phyloP scores from a whole-genome alignment of 83 land plant genomes.

The Thuja plicata region DNA sequence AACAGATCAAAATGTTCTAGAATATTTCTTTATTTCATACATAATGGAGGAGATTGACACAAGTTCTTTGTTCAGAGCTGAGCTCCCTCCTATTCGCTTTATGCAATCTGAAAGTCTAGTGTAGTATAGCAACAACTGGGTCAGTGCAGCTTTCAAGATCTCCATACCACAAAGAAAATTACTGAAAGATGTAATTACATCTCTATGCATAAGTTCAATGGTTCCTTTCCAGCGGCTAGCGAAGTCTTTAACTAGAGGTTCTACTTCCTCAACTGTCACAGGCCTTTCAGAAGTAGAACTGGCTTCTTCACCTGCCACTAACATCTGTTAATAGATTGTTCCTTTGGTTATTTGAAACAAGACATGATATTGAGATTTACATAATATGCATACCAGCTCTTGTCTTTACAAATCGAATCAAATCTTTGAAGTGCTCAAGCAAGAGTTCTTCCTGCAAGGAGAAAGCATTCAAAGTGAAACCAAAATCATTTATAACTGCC shows the following conservation, averaged over 20 bases:
- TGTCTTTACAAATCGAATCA: conserved; percentile 92
- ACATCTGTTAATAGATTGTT: not conserved
- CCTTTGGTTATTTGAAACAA: not conserved
- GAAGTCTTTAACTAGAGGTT: conserved; percentile 97
- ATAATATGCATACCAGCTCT: conserved; percentile 68
- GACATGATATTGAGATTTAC: not conserved
- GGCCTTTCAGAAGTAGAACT: conserved; percentile 62
- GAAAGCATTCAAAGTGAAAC: not conserved
- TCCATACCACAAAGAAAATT: conserved; percentile 99
- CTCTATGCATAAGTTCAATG: conserved; percentile 98
- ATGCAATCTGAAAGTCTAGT: conserved; percentile 92
- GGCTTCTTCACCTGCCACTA: conserved; percentile 74
- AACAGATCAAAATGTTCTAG: conserved; percentile 78
- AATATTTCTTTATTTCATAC: conserved; percentile 95
- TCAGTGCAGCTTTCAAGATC: conserved; percentile 88
- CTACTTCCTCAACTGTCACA: conserved; percentile 83
- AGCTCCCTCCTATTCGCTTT: conserved; percentile 77
- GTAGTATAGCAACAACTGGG: conserved; percentile 94
- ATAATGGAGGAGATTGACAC: conserved; percentile 92
- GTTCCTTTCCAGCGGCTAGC: conserved; percentile 92
- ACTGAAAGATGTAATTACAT: conserved; percentile 98
- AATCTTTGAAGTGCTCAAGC: conserved; percentile 82
- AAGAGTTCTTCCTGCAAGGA: conserved; percentile 88
- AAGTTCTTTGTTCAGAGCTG: conserved; percentile 86
- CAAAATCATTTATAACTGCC: not conserved